Conservation (phyloP, 305 asterid genomes). For the Rubia peregrina region DNA sequence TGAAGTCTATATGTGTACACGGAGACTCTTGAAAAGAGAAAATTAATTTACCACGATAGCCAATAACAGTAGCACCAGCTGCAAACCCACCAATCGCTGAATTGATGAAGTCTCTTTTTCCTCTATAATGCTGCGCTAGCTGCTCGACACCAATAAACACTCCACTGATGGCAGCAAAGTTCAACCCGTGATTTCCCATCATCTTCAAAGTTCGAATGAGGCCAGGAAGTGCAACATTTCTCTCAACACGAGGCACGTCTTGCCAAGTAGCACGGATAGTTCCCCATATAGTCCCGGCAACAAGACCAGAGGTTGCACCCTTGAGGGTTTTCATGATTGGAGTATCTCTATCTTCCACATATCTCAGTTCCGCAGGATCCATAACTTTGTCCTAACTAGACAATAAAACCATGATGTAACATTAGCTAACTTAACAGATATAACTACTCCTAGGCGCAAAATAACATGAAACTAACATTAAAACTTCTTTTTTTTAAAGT, state of each 20-base stretch:
- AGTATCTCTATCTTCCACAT: slow-evolving; percentile 66
- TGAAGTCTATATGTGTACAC: background rate
- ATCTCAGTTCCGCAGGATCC: slow-evolving; percentile 66
- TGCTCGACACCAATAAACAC: slow-evolving; percentile 82
- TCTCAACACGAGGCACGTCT: slow-evolving; percentile 96
- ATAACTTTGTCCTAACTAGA: slow-evolving; percentile 27
- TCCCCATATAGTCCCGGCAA: slow-evolving; percentile 87
- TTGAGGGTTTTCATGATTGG: slow-evolving; percentile 50
- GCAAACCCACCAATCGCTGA: slow-evolving; percentile 94
- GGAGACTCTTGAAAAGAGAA: background rate
- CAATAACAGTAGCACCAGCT: slow-evolving; percentile 84
- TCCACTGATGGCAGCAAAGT: slow-evolving; percentile 98
- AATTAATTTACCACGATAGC: slow-evolving; percentile 64
- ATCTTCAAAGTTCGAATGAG: slow-evolving; percentile 78
- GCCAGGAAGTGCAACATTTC: slow-evolving; percentile 91
- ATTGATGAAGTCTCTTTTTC: slow-evolving; percentile 83
- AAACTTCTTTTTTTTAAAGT: background rate
- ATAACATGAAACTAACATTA: no score
- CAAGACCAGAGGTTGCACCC: slow-evolving; percentile 72
- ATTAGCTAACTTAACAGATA: background rate
- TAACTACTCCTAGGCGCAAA: background rate
- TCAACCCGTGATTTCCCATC: slow-evolving; percentile 85
- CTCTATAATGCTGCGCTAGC: slow-evolving; percentile 57
- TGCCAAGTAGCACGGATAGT: slow-evolving; percentile 89
- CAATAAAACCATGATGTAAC: background rate